Evolutionary conservation across 345 rosid genomes (phyloP).

Genomic region (Eucalyptus regnans): DNA sequence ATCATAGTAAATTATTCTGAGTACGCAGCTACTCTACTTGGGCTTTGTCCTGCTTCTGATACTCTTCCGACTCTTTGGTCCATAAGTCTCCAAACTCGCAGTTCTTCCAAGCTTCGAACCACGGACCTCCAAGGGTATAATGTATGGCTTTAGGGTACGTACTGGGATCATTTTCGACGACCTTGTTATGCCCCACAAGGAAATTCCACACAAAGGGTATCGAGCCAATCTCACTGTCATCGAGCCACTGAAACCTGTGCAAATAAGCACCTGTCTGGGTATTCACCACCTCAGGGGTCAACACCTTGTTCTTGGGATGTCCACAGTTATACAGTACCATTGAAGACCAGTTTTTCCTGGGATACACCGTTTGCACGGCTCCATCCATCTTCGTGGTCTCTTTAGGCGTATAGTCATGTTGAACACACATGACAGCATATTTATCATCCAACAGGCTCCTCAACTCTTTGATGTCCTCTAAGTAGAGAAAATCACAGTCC

Average conservation of each 20-base stretch:
- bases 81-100: slow-evolving; percentile 93
- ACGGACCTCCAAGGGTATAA: slow-evolving; percentile 94
- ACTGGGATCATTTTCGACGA: slow-evolving; percentile 42
- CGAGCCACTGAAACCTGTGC: slow-evolving; percentile 97
- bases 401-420: slow-evolving; percentile 85
- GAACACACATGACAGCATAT: slow-evolving; percentile 90
- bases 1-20: background rate
- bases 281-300: slow-evolving; percentile 68
- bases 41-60: slow-evolving; percentile 11
- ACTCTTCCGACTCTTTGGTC: slow-evolving; percentile 70
- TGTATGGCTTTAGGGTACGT: slow-evolving; percentile 78
- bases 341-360: slow-evolving; percentile 98
- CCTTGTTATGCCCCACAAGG: slow-evolving; percentile 89
- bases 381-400: slow-evolving; percentile 98
- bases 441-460: slow-evolving; percentile 73
- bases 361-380: slow-evolving; percentile 86
- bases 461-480: slow-evolving; percentile 71
- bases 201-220: slow-evolving; percentile 88
- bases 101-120: slow-evolving; percentile 94
- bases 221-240: slow-evolving; percentile 79
- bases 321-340: slow-evolving; percentile 96
- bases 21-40: background rate
- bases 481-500: slow-evolving; percentile 90
- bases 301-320: slow-evolving; percentile 72
- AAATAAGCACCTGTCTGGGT: slow-evolving; percentile 74